Evolutionary conservation across 108 stramenopile genomes (phyloP).

Genomic region (Parmales sp.): DNA sequence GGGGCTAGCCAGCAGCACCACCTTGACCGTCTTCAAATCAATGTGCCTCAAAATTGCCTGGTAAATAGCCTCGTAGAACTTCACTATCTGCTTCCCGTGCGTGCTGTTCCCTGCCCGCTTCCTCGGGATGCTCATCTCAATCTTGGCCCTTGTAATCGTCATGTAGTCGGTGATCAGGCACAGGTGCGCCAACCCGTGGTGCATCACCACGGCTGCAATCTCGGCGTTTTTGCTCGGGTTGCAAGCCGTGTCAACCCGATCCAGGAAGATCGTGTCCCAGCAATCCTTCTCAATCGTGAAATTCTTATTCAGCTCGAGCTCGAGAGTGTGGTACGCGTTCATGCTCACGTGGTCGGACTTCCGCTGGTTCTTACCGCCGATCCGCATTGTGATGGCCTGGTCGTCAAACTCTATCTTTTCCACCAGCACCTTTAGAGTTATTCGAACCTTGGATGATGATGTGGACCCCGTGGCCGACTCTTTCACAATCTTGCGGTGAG

Average conservation of each 20-base stretch:
- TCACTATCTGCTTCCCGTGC: constrained; percentile 71
- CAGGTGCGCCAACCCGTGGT: constrained; percentile 77
- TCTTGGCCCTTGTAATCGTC: constrained; percentile 76
- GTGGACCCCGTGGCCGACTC: constrained; percentile 80
- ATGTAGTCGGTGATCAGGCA: constrained; percentile 83
- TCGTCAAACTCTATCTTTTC: constrained; percentile 84
- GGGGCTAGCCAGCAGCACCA: constrained; percentile 73
- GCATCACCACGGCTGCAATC: constrained; percentile 86
- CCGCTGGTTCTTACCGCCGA: constrained; percentile 62
- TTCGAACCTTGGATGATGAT: constrained; percentile 65
- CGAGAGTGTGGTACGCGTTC: constrained; percentile 89
- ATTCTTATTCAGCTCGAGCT: constrained; percentile 70
- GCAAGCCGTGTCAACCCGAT: constrained; percentile 75
- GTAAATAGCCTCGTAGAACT: constrained; percentile 88
- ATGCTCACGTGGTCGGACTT: constrained; percentile 77
- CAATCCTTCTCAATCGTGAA: constrained; percentile 82
- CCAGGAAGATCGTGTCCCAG: constrained; percentile 90
- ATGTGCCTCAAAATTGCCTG: constrained; percentile 76
- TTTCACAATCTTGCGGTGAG: constrained; percentile 87
- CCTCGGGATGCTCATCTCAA: constrained; percentile 86
- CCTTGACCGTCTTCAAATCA: constrained; percentile 76
- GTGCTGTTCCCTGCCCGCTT: constrained; percentile 70
- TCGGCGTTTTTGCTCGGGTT: constrained; percentile 83
- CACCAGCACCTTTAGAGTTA: constrained; percentile 84
- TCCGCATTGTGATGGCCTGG: constrained; percentile 64